Evolutionary conservation across 495 filamentous ascomycete species (phyloP).

Genomic region (Jackrogersella multiformis): DNA sequence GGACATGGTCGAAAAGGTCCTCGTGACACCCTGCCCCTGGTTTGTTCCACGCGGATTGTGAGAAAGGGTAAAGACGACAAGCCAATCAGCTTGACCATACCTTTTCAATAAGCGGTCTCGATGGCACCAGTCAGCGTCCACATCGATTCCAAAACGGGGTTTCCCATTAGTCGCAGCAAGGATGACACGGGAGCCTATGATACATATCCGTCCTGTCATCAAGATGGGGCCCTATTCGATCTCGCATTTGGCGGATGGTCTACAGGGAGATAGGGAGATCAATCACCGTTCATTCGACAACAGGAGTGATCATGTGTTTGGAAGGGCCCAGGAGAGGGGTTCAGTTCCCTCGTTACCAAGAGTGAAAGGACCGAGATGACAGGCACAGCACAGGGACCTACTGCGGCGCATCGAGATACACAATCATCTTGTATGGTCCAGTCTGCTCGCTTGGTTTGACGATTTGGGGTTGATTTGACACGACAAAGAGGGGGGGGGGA

Average conservation of each 20-base stretch:
- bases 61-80: constrained; percentile 33
- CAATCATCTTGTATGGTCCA: constrained; percentile 3
- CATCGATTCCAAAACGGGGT: constrained; percentile 39
- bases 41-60: constrained; percentile 36
- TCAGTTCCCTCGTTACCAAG: constrained; percentile 27
- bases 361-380: constrained; percentile 28
- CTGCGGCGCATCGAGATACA: constrained; percentile 32
- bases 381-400: constrained; percentile 9
- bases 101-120: constrained; percentile 32
- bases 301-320: constrained; percentile 37
- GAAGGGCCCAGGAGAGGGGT: constrained; percentile 38
- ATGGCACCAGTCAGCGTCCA: constrained; percentile 38
- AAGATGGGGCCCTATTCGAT: constrained; percentile 33
- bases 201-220: constrained; percentile 33
- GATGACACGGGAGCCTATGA: constrained; percentile 42
- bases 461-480: constrained; percentile 30
- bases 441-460: constrained; percentile 20
- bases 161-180: constrained; percentile 33
- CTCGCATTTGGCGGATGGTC: constrained; percentile 41
- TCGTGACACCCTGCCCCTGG: constrained; percentile 44
- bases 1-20: constrained; percentile 39
- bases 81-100: constrained; percentile 35
- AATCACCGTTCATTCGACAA: constrained; percentile 34
- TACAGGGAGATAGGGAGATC: constrained; percentile 38
- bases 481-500: not conserved